A percentile compares a stretch with the other conserved stretches of the same genome.
phyloP scores from a whole-genome alignment of 108 stramenopile species.

The Schizochytrium sp. region DNA sequence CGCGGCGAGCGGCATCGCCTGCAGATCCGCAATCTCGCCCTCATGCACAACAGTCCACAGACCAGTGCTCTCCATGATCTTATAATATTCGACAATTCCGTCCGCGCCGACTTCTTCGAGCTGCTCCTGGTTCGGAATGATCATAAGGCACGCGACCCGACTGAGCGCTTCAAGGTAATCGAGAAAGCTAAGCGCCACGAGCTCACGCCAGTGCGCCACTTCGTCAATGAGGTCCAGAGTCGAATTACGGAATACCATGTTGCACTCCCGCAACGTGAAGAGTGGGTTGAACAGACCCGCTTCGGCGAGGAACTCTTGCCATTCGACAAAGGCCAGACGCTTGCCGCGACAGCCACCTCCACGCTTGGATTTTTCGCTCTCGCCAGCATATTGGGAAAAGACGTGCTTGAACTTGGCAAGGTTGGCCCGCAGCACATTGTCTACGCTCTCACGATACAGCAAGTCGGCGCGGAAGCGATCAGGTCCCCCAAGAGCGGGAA shows the following conservation, averaged over 20 bases:
- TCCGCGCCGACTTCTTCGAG: conserved; percentile 17
- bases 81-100: not conserved
- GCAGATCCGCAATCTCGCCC: not conserved
- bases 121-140: not conserved
- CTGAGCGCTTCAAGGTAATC: not conserved
- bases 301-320: not conserved
- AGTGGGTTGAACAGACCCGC: not conserved
- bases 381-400: not conserved
- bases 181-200: not conserved
- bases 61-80: conserved; percentile 17
- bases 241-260: not conserved
- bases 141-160: not conserved
- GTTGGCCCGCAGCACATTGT: not conserved
- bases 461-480: not conserved
- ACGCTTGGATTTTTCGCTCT: not conserved
- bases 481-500: not conserved
- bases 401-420: not conserved
- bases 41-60: not conserved
- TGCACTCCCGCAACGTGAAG: not conserved
- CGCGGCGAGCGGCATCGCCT: not conserved
- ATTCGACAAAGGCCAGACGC: not conserved
- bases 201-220: not conserved
- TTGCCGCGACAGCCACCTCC: not conserved
- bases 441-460: not conserved
- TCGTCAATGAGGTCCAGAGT: not conserved